A percentile compares a stretch with the other conserved stretches of the same genome.
phyloP scores from a whole-genome alignment of 2,329 filamentous ascomycete species.

The Xylariaceae sp. region DNA sequence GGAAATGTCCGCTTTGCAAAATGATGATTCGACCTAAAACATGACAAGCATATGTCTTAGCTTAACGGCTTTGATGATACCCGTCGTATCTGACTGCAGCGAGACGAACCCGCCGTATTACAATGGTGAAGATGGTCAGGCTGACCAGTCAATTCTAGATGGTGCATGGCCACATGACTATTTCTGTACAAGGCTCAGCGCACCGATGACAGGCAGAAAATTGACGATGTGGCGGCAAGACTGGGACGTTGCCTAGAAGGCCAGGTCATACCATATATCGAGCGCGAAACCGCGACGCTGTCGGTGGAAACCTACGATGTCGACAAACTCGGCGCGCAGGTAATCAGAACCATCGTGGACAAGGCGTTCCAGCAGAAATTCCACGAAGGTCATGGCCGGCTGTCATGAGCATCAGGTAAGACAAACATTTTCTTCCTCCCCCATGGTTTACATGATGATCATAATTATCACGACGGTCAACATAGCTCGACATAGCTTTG shows the following conservation, averaged over 20 bases:
- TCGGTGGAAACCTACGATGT: slow-evolving; percentile 18
- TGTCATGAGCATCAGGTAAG: slow-evolving; percentile 20
- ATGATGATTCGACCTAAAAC: slow-evolving; percentile 79
- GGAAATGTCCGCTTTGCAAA: slow-evolving; percentile 25
- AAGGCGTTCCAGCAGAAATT: slow-evolving; percentile 22
- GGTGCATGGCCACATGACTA: no score
- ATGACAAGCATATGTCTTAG: slow-evolving; percentile 99
- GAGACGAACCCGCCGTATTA: slow-evolving; percentile 11
- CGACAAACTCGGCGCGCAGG: slow-evolving; percentile 18
- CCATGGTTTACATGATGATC: slow-evolving; percentile 57
- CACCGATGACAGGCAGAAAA: no score
- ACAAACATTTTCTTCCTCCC: slow-evolving; percentile 6
- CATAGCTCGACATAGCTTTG: slow-evolving; percentile 70
- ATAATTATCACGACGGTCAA: slow-evolving; percentile 80
- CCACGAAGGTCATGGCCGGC: slow-evolving; percentile 15
- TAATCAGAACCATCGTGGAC: slow-evolving; percentile 21
- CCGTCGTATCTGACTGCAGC: slow-evolving; percentile 40
- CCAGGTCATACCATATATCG: slow-evolving; percentile 27
- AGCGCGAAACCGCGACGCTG: slow-evolving; percentile 17
- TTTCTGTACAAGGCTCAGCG: slow-evolving; percentile 9
- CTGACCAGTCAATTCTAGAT: slow-evolving; percentile 27
- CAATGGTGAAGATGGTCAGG: slow-evolving; percentile 1
- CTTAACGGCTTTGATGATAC: slow-evolving; percentile 48
- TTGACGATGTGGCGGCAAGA: slow-evolving; percentile 5
- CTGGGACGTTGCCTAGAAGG: slow-evolving; percentile 21